A percentile compares a stretch with the other conserved stretches of the same genome.
Conservation (phyloP, 1,284 basidiomycete species). For the Phylloboletellus chloephorus region DNA sequence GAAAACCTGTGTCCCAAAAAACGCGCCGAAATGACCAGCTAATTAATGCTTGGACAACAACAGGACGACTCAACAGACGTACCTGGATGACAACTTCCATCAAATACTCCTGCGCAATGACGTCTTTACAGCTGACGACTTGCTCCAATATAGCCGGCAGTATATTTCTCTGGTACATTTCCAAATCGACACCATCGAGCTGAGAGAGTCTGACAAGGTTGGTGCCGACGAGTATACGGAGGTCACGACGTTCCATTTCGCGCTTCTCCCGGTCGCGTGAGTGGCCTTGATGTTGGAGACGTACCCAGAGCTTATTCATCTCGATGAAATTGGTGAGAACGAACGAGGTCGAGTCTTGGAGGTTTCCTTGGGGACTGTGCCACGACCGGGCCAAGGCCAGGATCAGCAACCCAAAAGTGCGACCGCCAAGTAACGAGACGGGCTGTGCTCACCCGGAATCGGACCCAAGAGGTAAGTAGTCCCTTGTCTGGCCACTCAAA, state of each 20-base stretch:
- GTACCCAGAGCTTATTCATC: slow-evolving; percentile 99
- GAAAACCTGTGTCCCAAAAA: slow-evolving; percentile 63
- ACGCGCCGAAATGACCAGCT: neutral
- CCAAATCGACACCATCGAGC: slow-evolving; percentile 88
- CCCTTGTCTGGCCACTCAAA: slow-evolving; percentile 89
- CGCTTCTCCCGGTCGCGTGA: slow-evolving; percentile 93
- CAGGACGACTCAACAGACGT: slow-evolving; percentile 14
- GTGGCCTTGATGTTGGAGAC: slow-evolving; percentile 92
- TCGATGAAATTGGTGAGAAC: slow-evolving; percentile 97
- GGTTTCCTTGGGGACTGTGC: slow-evolving; percentile 73
- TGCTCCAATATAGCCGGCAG: slow-evolving; percentile 90
- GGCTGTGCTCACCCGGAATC: slow-evolving; percentile 65
- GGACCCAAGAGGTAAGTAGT: slow-evolving; percentile 83
- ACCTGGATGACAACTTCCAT: slow-evolving; percentile 99
- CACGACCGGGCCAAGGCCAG: neutral
- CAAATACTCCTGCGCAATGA: slow-evolving; percentile 94
- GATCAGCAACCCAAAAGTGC: neutral
- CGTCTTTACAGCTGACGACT: slow-evolving; percentile 94
- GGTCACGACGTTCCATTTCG: slow-evolving; percentile 87
- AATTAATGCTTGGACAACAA: neutral
- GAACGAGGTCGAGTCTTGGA: slow-evolving; percentile 90
- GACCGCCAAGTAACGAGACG: neutral
- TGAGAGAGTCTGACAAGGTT: slow-evolving; percentile 92
- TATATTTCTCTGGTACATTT: slow-evolving; percentile 80
- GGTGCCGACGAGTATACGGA: slow-evolving; percentile 92